Evolutionary conservation across 2,329 filamentous ascomycete genomes (phyloP).

Genomic region (Verticillium nubilum): DNA sequence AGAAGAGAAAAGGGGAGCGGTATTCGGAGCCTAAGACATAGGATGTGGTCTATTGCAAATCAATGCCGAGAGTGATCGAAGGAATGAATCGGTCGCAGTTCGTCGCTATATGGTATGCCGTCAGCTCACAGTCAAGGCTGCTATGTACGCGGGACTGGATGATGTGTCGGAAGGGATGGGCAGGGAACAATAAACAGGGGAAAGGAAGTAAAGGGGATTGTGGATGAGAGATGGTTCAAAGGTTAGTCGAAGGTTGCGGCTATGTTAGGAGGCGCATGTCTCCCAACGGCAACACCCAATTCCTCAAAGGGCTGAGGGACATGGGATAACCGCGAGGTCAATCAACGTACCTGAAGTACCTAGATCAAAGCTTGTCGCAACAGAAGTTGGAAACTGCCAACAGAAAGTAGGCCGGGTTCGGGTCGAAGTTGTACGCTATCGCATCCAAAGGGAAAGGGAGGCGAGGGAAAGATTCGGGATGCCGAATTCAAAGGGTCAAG

Average conservation of each 20-base stretch:
- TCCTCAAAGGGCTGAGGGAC: background rate
- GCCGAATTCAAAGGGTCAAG: background rate
- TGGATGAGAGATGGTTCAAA: background rate
- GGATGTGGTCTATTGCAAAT: background rate
- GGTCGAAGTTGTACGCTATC: background rate
- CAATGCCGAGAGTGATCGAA: background rate
- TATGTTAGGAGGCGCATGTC: background rate
- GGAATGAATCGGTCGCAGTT: background rate
- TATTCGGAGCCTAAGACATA: background rate
- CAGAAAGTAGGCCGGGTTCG: background rate
- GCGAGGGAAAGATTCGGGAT: background rate
- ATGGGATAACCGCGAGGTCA: background rate
- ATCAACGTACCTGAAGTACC: background rate
- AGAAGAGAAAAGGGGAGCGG: background rate
- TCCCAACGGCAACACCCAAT: background rate
- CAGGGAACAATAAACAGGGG: background rate
- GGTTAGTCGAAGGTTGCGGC: background rate
- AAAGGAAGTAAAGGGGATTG: background rate
- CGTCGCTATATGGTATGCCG: background rate
- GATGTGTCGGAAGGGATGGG: background rate
- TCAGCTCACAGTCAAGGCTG: background rate
- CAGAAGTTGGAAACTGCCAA: background rate
- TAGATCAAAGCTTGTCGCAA: background rate
- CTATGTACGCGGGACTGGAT: background rate
- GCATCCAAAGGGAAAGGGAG: background rate